Conservation (phyloP, 768 basidiomycete species). For the Panaeolus cyanescens region DNA sequence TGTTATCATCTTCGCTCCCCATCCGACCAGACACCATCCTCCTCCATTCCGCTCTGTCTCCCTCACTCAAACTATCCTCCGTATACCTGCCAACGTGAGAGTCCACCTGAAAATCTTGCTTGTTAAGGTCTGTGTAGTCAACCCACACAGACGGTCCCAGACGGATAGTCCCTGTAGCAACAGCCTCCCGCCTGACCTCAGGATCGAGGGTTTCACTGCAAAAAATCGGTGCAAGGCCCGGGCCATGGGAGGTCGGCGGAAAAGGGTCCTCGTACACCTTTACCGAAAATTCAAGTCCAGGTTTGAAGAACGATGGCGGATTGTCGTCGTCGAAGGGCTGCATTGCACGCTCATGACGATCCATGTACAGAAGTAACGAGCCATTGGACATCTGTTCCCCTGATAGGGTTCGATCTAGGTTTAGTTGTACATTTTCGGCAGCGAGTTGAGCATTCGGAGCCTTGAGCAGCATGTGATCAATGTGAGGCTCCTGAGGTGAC, state of each 20-base stretch:
- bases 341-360: conserved; percentile 18
- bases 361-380: conserved; percentile 10
- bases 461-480: conserved; percentile 34
- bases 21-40: neutral
- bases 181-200: neutral
- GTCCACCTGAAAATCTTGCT: neutral
- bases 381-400: conserved; percentile 7
- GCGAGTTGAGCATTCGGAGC: conserved; percentile 29
- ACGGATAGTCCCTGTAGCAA: neutral
- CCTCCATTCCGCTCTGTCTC: neutral
- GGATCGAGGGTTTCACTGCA: neutral
- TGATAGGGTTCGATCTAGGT: conserved; percentile 8
- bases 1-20: neutral
- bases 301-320: conserved; percentile 14
- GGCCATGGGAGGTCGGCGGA: conserved; percentile 15
- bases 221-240: conserved; percentile 13
- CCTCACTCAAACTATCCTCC: neutral
- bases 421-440: conserved; percentile 18
- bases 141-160: neutral
- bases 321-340: conserved; percentile 17
- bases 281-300: conserved; percentile 15
- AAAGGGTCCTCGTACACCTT: conserved; percentile 18
- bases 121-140: neutral
- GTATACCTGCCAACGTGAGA: neutral
- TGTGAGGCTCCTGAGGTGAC: conserved; percentile 21